Evolutionary conservation across 1,139 yeast species (phyloP).

Genomic region (Pneumocystis carinii): DNA sequence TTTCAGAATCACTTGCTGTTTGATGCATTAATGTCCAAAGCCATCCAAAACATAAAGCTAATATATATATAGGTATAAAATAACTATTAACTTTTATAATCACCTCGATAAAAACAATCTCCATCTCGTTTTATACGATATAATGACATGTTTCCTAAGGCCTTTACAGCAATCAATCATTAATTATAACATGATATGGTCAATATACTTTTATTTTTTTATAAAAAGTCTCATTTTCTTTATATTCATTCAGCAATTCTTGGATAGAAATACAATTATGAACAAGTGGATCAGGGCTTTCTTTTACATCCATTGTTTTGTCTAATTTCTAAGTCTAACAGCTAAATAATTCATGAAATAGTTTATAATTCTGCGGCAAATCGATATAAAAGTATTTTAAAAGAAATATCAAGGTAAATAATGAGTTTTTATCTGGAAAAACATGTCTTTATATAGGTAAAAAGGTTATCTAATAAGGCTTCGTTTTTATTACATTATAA

Average conservation of each 20-base stretch:
- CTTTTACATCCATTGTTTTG: not conserved
- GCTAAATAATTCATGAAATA: not conserved
- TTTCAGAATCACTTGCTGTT: not conserved
- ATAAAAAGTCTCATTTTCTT: conserved; percentile 5
- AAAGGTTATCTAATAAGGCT: not conserved
- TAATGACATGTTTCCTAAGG: not conserved
- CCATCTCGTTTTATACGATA: conserved; percentile 16
- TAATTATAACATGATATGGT: not conserved
- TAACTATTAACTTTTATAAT: not conserved
- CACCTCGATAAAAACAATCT: conserved; percentile 15
- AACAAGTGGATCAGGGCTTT: conserved; percentile 4
- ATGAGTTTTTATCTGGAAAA: too few relatives aligned
- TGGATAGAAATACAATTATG: not conserved
- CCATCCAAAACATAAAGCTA: conserved; percentile 1
- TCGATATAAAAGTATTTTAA: not conserved
- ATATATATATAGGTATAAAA: not conserved
- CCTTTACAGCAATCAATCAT: not conserved
- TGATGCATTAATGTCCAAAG: not conserved
- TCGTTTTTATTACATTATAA: too few relatives aligned
- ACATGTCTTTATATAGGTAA: too few relatives aligned
- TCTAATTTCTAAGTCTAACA: not conserved
- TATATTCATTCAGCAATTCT: conserved; percentile 7
- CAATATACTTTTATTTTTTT: conserved; percentile 5
- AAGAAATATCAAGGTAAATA: too few relatives aligned
- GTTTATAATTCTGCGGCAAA: not conserved